Evolutionary conservation across 208 protist species (phyloP).

Genomic region (Trypanosoma conorhini): DNA sequence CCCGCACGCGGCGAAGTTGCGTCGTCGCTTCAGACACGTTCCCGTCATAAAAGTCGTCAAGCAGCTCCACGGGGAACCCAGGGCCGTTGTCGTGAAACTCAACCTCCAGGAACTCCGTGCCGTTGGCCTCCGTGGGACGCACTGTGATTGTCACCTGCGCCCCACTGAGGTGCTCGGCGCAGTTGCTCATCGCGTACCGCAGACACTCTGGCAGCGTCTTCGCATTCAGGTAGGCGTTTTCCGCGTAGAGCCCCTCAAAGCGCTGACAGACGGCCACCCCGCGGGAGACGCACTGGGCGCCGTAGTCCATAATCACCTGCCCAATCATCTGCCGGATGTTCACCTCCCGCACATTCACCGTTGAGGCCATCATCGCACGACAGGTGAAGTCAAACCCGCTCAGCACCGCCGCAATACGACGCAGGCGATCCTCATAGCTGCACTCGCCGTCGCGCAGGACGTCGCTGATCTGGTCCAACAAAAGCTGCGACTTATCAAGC

Average conservation of each 20-base stretch:
- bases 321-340: slow-evolving; percentile 85
- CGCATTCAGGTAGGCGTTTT: slow-evolving; percentile 70
- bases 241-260: slow-evolving; percentile 63
- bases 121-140: slow-evolving; percentile 60
- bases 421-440: slow-evolving; percentile 62
- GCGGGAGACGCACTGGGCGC: slow-evolving; percentile 61
- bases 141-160: slow-evolving; percentile 59
- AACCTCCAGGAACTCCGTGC: slow-evolving; percentile 80
- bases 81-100: slow-evolving; percentile 69
- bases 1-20: slow-evolving; percentile 51
- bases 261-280: slow-evolving; percentile 63
- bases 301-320: slow-evolving; percentile 84
- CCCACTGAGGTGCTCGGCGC: slow-evolving; percentile 32
- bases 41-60: slow-evolving; percentile 39
- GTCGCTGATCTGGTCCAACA: slow-evolving; percentile 56
- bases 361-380: slow-evolving; percentile 70
- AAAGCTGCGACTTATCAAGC: slow-evolving; percentile 65
- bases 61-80: slow-evolving; percentile 49
- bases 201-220: slow-evolving; percentile 74
- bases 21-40: slow-evolving; percentile 24
- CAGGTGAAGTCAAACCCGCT: slow-evolving; percentile 71
- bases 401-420: slow-evolving; percentile 53
- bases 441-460: slow-evolving; percentile 52
- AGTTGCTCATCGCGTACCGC: slow-evolving; percentile 69
- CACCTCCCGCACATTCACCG: slow-evolving; percentile 68